Evolutionary conservation across 2,329 filamentous ascomycete species (phyloP).

Genomic region (Venturia nashicola): DNA sequence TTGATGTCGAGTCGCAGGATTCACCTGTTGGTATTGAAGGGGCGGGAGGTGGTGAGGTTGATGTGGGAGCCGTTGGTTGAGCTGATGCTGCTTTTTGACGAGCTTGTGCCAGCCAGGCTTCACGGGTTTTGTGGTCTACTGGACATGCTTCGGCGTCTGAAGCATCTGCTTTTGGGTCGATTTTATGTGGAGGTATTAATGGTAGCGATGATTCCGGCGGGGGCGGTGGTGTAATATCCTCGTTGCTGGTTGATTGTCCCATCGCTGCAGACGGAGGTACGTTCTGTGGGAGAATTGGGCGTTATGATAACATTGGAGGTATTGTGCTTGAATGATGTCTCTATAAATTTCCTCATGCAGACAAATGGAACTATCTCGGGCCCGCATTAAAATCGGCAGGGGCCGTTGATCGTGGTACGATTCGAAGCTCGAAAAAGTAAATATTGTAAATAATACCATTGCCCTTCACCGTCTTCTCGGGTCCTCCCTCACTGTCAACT

Average conservation of each 20-base stretch:
- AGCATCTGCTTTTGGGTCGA: constrained; percentile 15
- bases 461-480: not conserved
- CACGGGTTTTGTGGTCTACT: constrained; percentile 80
- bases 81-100: constrained; percentile 30
- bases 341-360: not conserved
- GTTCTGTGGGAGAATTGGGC: not conserved
- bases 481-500: not conserved
- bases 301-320: not conserved
- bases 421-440: not conserved
- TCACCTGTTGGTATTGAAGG: constrained; percentile 19
- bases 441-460: not conserved
- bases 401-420: not conserved
- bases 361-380: not conserved
- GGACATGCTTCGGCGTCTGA: constrained; percentile 49
- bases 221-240: not conserved
- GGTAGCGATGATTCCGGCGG: not conserved
- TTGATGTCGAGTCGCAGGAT: constrained; percentile 11
- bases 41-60: constrained; percentile 16
- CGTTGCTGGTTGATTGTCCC: not conserved
- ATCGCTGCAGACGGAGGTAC: not conserved
- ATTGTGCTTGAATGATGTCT: not conserved
- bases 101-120: constrained; percentile 70
- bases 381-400: not conserved
- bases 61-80: constrained; percentile 5
- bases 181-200: not conserved